Evolutionary conservation across 129 eudicot species (phyloP).

Genomic region (Flaveria ramosissima): DNA sequence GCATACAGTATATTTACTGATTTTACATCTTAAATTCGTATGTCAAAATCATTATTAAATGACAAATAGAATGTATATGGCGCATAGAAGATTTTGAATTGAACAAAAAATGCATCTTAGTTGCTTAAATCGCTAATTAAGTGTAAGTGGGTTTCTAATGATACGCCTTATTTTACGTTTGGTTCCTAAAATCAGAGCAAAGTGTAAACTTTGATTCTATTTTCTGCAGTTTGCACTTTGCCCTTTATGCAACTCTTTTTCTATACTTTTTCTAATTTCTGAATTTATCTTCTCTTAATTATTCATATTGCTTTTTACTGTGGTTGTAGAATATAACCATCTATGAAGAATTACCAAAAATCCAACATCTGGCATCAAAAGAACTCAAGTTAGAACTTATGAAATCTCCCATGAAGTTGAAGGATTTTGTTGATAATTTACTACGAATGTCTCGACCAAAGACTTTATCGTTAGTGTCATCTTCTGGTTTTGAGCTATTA

Average conservation of each 20-base stretch:
- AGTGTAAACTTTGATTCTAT: too few species aligned
- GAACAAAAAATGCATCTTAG: background rate
- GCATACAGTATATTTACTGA: background rate
- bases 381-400: conserved; percentile 42
- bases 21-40: too few species aligned
- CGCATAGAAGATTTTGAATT: background rate
- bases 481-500: conserved; percentile 44
- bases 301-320: conserved; percentile 9
- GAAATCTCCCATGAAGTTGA: conserved; percentile 37
- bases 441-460: conserved; percentile 41
- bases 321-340: conserved; percentile 44
- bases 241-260: background rate
- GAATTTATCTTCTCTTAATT: background rate
- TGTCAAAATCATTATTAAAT: background rate
- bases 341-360: conserved; percentile 41
- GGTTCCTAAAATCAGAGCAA: background rate
- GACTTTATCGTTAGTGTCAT: conserved; percentile 46
- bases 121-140: background rate
- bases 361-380: conserved; percentile 14
- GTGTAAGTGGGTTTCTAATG: background rate
- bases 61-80: background rate
- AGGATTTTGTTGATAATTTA: conserved; percentile 42
- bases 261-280: background rate
- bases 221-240: too few species aligned
- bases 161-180: background rate